Percentiles rank a stretch among this genome's conserved stretches.
Conservation (phyloP, 345 rosid species). For the rapeseed (Brassica napus) region Da-Ae NC_063440.1:19394001-19394500, state of each 20-base stretch:
- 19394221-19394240: background rate
- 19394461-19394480: no score
- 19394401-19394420: no score
- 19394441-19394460: no score
- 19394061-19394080: background rate
- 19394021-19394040: no score
- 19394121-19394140: no score
- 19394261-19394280: background rate
- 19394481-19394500: background rate
- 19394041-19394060: background rate
- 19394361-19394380: no score
- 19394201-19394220: background rate
- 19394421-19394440: no score
- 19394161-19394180: background rate
- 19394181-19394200: no score
- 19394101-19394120: background rate
- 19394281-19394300: no score
- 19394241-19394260: background rate
- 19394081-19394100: background rate
- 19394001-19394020: background rate
- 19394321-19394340: background rate
- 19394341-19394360: no score
- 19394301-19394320: background rate
- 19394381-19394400: no score
- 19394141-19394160: background rate